Conservation (phyloP, 2,329 filamentous ascomycete genomes). For the Colletotrichum falcatum region DNA sequence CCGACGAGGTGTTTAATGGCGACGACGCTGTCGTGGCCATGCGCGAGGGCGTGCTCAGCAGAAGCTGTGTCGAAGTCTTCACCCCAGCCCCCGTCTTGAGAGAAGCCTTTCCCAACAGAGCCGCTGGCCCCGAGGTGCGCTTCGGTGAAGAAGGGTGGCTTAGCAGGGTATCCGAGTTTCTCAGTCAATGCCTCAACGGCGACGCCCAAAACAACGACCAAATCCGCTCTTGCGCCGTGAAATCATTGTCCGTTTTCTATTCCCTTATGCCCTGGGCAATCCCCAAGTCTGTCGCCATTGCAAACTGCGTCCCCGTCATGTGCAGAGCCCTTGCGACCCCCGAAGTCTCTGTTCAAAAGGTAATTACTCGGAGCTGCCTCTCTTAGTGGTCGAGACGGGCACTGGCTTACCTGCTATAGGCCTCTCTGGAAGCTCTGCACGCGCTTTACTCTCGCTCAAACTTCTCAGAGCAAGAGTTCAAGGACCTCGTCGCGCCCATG, state of each 20-base stretch:
- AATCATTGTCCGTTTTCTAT: slow-evolving; percentile 80
- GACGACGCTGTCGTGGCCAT: slow-evolving; percentile 89
- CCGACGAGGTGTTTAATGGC: slow-evolving; percentile 92
- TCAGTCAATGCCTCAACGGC: slow-evolving; percentile 78
- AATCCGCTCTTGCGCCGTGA: slow-evolving; percentile 77
- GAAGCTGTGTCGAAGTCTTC: slow-evolving; percentile 93
- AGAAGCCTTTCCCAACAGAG: slow-evolving; percentile 81
- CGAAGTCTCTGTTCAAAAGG: slow-evolving; percentile 80
- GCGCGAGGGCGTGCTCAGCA: slow-evolving; percentile 85
- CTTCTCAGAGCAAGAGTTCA: slow-evolving; percentile 82
- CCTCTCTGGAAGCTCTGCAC: slow-evolving; percentile 85
- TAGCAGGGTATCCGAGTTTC: slow-evolving; percentile 77
- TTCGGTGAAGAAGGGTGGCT: slow-evolving; percentile 90
- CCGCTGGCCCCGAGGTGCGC: slow-evolving; percentile 75
- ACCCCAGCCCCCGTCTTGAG: slow-evolving; percentile 81
- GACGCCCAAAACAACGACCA: slow-evolving; percentile 74
- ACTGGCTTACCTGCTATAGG: slow-evolving; percentile 60
- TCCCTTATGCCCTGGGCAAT: slow-evolving; percentile 90
- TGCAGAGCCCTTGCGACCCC: slow-evolving; percentile 77
- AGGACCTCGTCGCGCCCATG: slow-evolving; percentile 81
- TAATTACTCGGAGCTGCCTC: slow-evolving; percentile 48
- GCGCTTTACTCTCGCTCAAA: slow-evolving; percentile 81
- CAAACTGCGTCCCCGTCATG: slow-evolving; percentile 76
- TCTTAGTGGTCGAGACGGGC: not conserved
- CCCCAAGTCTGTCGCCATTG: slow-evolving; percentile 80